A percentile compares a stretch with the other conserved stretches of the same genome.
phyloP scores from a whole-genome alignment of 192 early-diverging fungal species.

The Backusella mclennaniae region DNA sequence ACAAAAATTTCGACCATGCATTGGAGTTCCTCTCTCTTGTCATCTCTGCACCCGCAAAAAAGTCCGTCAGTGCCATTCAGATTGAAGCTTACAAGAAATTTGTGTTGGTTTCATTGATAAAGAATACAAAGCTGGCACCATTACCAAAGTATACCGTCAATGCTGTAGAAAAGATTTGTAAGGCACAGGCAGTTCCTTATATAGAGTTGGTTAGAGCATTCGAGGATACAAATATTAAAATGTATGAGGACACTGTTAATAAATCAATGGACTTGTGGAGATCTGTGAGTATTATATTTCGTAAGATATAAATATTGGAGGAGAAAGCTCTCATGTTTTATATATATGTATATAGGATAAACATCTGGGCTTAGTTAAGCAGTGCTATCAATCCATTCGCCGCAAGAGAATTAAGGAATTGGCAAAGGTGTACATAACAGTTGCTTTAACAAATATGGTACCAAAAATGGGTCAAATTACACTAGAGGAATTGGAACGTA shows the following conservation, averaged over 20 bases:
- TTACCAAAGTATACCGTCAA: conserved; percentile 55
- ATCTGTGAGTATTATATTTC: conserved; percentile 19
- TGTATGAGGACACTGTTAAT: conserved; percentile 43
- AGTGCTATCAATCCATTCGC: conserved; percentile 46
- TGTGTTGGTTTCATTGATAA: conserved; percentile 60
- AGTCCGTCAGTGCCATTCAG: conserved; percentile 64
- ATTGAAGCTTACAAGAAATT: conserved; percentile 76
- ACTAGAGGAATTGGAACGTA: conserved; percentile 46
- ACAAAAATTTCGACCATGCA: conserved; percentile 64
- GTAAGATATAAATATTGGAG: too few species aligned
- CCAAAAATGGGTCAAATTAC: conserved; percentile 45
- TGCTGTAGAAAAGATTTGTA: conserved; percentile 43
- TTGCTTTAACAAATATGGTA: conserved; percentile 71
- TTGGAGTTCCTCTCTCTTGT: conserved; percentile 59
- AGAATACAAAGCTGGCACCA: conserved; percentile 46
- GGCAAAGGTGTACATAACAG: conserved; percentile 75
- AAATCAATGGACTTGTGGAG: conserved; percentile 35
- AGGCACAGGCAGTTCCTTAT: conserved; percentile 47
- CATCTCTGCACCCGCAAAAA: conserved; percentile 62
- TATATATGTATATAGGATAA: conserved; percentile 47
- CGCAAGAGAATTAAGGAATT: conserved; percentile 65
- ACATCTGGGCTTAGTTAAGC: conserved; percentile 64
- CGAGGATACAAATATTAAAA: conserved; percentile 44
- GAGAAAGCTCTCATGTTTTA: conserved; percentile 18
- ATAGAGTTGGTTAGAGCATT: conserved; percentile 59